A percentile compares a stretch with the other conserved stretches of the same genome.
Conservation (phyloP, 2,329 filamentous ascomycete genomes). For the Fusarium pseudonygamai region DNA sequence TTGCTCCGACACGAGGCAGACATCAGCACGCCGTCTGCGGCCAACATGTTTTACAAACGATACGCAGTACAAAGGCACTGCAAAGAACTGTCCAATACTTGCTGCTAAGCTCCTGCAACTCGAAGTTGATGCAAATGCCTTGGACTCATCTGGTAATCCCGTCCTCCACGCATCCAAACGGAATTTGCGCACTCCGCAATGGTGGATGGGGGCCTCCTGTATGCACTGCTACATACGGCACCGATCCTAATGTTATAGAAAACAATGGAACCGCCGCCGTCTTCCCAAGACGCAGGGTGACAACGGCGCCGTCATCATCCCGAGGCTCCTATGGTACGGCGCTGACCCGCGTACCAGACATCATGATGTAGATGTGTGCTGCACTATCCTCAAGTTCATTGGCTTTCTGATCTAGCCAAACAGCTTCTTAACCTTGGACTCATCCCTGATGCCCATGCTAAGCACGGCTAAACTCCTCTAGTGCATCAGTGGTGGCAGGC, state of each 20-base stretch:
- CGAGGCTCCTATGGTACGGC: neutral
- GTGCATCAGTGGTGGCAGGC: neutral
- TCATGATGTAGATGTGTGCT: rapidly evolving
- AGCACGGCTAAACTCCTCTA: neutral
- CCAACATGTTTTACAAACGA: too few species aligned
- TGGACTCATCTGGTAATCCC: neutral
- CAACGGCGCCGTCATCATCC: neutral
- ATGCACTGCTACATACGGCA: rapidly evolving
- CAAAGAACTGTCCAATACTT: rapidly evolving
- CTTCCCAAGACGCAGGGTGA: too few species aligned
- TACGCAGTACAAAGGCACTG: neutral
- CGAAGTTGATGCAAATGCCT: neutral
- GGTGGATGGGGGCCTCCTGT: neutral
- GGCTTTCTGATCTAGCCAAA: rapidly evolving
- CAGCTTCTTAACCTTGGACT: rapidly evolving
- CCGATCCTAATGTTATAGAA: neutral
- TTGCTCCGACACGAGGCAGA: rapidly evolving
- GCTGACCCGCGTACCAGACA: neutral
- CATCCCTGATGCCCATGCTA: rapidly evolving
- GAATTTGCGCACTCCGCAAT: neutral
- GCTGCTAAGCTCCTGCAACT: rapidly evolving
- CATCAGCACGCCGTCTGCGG: neutral
- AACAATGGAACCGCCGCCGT: neutral
- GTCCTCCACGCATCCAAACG: neutral
- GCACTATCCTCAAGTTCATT: neutral